Conservation (phyloP, 129 eudicot genomes). For the Helianthus tuberosus region DNA sequence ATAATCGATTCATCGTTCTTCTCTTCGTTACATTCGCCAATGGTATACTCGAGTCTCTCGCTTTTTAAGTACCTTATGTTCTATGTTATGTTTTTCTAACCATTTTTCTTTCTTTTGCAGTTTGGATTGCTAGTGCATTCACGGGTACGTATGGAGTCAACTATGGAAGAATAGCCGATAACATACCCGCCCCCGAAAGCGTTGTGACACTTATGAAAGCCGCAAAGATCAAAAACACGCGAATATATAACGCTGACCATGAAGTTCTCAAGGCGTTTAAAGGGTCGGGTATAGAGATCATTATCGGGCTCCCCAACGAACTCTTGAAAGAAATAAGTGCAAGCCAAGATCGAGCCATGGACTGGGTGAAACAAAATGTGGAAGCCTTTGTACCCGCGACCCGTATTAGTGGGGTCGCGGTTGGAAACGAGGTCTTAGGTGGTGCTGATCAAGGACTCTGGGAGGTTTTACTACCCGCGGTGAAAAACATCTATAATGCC, state of each 20-base stretch:
- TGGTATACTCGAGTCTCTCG: conserved; percentile 38
- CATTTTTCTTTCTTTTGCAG: conserved; percentile 18
- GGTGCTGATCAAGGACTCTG: conserved; percentile 54
- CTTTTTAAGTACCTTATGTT: not conserved
- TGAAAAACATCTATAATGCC: conserved; percentile 67
- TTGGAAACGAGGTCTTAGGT: conserved; percentile 82
- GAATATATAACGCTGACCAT: conserved; percentile 81
- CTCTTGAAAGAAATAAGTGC: conserved; percentile 53
- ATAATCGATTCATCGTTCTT: conserved; percentile 40
- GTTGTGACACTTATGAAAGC: conserved; percentile 82
- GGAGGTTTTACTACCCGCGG: conserved; percentile 69
- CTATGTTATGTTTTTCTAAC: not conserved
- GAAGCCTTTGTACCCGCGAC: conserved; percentile 77
- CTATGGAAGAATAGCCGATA: conserved; percentile 89
- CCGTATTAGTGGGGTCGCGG: conserved; percentile 71
- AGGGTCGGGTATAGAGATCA: conserved; percentile 13
- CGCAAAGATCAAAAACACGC: conserved; percentile 65
- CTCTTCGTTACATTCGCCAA: conserved; percentile 28
- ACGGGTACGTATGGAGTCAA: conserved; percentile 91
- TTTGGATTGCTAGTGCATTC: conserved; percentile 50
- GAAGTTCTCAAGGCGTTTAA: conserved; percentile 43
- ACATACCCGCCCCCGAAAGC: conserved; percentile 82
- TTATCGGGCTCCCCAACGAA: conserved; percentile 1
- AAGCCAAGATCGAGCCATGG: conserved; percentile 58
- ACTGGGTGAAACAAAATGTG: conserved; percentile 81